These are phyloP conservation scores for Kwoniella sp. DNA, from an alignment of 768 basidiomycete species.

Conservation along the genomic window DNA sequence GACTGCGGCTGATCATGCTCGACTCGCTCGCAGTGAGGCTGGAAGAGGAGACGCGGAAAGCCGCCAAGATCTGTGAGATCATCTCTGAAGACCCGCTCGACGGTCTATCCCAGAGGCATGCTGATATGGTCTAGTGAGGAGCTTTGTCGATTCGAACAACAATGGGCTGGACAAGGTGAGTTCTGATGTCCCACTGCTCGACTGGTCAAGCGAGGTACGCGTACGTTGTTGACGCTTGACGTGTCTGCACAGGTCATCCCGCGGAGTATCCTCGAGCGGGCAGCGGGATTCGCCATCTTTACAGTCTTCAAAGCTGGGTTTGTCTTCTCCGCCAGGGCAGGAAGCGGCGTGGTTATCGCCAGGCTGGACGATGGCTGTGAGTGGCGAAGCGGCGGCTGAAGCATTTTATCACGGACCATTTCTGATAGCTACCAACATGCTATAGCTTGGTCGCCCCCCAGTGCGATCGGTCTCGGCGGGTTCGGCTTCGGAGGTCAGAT, in stretches of 20 bases:
- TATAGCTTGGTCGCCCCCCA: conserved; percentile 86
- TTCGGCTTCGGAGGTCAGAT: conserved; percentile 71
- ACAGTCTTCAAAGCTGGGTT: conserved; percentile 55
- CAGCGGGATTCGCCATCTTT: conserved; percentile 67
- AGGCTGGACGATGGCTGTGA: conserved; percentile 72
- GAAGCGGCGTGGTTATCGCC: conserved; percentile 84
- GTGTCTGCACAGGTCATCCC: conserved; percentile 56
- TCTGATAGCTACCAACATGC: too few relatives aligned
- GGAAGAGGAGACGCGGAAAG: conserved; percentile 79
- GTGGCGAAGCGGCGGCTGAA: too few relatives aligned
- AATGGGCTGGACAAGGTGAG: conserved; percentile 75
- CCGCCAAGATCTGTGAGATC: conserved; percentile 72
- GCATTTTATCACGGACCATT: too few relatives aligned
- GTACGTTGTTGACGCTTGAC: not conserved
- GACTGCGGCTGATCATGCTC: not conserved
- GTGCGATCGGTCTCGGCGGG: conserved; percentile 89
- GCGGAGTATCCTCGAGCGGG: conserved; percentile 57
- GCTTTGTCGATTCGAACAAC: conserved; percentile 74
- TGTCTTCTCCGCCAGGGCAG: conserved; percentile 70
- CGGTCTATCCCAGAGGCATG: not conserved
- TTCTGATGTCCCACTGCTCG: not conserved
- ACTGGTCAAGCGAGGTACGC: not conserved
- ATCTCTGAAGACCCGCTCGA: not conserved
- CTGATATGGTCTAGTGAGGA: conserved; percentile 58
- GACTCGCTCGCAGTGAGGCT: conserved; percentile 54